phyloP scores from a whole-genome alignment of 805 yeast genomes.

The Sporopachydermia lactativora region DNA sequence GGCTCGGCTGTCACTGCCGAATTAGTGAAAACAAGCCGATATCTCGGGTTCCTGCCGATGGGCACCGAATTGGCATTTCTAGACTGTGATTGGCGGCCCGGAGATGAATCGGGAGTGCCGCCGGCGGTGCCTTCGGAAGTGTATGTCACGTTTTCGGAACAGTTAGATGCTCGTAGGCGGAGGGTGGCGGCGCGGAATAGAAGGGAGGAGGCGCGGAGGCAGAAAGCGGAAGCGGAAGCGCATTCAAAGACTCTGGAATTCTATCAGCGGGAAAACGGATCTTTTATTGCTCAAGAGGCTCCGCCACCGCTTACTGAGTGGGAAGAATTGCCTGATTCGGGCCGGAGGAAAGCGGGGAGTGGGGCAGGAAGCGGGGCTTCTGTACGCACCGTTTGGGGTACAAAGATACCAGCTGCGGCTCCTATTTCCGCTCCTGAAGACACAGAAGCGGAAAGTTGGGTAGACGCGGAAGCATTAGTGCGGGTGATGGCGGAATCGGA shows the following conservation, averaged over 20 bases:
- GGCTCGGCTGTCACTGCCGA: constrained; percentile 52
- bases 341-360: too few species aligned
- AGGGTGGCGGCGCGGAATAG: constrained; percentile 32
- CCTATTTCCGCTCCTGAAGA: constrained; percentile 11
- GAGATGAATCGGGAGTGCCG: constrained; percentile 12
- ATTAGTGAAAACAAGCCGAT: constrained; percentile 50
- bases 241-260: constrained; percentile 46
- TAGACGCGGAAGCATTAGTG: constrained; percentile 8
- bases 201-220: constrained; percentile 47
- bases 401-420: constrained; percentile 33
- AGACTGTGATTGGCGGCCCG: constrained; percentile 70
- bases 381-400: constrained; percentile 63
- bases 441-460: constrained; percentile 12
- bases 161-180: constrained; percentile 42
- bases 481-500: constrained; percentile 10
- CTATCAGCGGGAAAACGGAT: constrained; percentile 43
- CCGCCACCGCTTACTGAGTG: constrained; percentile 9
- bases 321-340: constrained; percentile 4
- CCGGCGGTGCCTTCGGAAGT: constrained; percentile 27
- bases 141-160: constrained; percentile 33
- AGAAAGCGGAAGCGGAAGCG: constrained; percentile 39
- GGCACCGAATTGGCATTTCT: constrained; percentile 77
- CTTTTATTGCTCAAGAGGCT: constrained; percentile 19
- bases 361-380: too few species aligned
- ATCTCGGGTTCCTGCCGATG: constrained; percentile 65